Conservation (phyloP, 164 flowering plant species). For the Vitis rupestris region DNA sequence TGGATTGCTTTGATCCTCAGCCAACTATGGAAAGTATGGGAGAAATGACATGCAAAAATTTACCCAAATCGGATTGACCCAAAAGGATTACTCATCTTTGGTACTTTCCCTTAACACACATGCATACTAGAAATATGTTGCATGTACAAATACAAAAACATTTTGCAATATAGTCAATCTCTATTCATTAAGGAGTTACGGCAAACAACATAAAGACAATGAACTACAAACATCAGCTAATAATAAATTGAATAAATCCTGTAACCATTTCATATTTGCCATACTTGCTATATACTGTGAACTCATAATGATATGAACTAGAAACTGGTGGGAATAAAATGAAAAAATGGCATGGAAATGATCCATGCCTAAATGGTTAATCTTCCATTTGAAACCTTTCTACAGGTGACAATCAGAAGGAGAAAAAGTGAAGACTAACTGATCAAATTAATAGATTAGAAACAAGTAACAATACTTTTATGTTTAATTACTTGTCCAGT, state of each 20-base stretch:
- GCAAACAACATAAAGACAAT: not conserved
- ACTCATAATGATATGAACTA: too few relatives aligned
- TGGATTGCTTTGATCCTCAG: not conserved
- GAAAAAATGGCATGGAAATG: too few relatives aligned
- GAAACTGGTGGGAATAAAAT: too few relatives aligned
- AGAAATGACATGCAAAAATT: too few relatives aligned
- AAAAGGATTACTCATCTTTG: not conserved
- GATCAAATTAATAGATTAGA: slow-evolving; percentile 10
- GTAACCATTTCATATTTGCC: too few relatives aligned
- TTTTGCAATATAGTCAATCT: not conserved
- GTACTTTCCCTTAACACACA: not conserved
- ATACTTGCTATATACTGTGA: too few relatives aligned
- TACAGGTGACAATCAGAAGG: not conserved
- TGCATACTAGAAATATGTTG: not conserved
- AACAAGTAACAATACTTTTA: slow-evolving; percentile 44
- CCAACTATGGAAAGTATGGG: too few relatives aligned
- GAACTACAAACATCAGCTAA: not conserved
- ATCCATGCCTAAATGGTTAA: too few relatives aligned
- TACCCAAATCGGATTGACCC: too few relatives aligned
- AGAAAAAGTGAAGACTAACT: not conserved
- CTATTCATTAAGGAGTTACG: not conserved
- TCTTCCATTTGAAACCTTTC: not conserved
- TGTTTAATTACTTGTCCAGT: slow-evolving; percentile 85
- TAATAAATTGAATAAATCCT: not conserved
- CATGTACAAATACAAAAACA: not conserved